phyloP scores from a whole-genome alignment of 257 asterid species.

The Solanum sparsipilum region DNA sequence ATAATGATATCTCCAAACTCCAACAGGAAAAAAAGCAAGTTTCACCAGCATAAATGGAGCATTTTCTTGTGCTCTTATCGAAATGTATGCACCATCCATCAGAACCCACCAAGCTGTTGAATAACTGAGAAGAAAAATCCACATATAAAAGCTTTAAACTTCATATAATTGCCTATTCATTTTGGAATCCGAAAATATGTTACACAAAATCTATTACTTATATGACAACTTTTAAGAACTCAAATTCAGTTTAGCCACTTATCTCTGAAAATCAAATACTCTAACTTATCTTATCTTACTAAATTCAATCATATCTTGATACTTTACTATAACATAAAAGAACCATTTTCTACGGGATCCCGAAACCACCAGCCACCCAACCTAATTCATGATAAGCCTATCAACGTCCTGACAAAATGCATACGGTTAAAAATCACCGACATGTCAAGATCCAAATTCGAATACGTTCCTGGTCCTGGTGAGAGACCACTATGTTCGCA shows the following conservation, averaged over 20 bases:
- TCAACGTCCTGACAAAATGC: not conserved
- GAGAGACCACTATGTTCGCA: not conserved
- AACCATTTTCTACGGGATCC: not conserved
- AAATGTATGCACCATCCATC: conserved; percentile 96
- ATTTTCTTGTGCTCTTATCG: conserved; percentile 66
- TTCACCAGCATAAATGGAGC: conserved; percentile 75
- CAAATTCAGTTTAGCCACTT: not conserved
- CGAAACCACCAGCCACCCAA: not conserved
- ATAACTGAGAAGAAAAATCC: conserved; percentile 30
- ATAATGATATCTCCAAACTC: not conserved
- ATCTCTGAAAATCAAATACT: not conserved
- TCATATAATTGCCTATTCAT: not conserved
- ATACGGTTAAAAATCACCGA: no score
- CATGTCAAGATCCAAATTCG: not conserved
- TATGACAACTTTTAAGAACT: not conserved
- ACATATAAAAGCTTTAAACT: not conserved
- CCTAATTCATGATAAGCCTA: not conserved
- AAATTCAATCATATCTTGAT: not conserved
- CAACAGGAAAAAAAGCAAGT: not conserved
- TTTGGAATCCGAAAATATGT: not conserved
- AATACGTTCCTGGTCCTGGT: not conserved
- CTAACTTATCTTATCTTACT: not conserved
- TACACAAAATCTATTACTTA: not conserved
- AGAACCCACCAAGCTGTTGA: conserved; percentile 64
- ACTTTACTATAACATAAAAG: not conserved